Evolutionary conservation across 179 eudicot genomes (phyloP).

Genomic region (Nepenthes alata): DNA sequence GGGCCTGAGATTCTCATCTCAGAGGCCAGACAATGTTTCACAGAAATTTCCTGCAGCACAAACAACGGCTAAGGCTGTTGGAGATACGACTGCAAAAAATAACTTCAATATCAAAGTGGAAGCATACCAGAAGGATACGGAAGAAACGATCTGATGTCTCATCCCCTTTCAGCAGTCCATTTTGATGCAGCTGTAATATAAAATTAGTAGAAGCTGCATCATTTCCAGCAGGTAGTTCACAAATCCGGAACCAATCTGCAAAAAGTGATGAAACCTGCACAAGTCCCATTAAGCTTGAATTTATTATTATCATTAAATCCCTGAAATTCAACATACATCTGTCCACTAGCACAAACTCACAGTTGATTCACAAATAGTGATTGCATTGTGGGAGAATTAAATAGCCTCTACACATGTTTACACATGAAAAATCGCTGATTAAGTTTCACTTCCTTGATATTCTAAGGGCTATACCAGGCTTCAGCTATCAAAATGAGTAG

Average conservation of each 20-base stretch:
- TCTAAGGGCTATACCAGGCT: too few species aligned
- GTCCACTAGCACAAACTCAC: too few species aligned
- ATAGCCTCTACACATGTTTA: too few species aligned
- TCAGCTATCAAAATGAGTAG: too few species aligned
- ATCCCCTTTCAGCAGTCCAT: conserved; percentile 77
- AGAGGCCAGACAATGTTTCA: conserved; percentile 51
- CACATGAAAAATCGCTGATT: too few species aligned
- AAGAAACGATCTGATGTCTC: conserved; percentile 68
- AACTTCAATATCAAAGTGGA: background rate
- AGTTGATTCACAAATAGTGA: too few species aligned
- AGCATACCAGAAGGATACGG: conserved; percentile 54
- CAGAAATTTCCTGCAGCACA: conserved; percentile 53
- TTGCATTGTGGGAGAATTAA: too few species aligned
- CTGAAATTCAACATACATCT: too few species aligned
- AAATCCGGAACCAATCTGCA: conserved; percentile 68
- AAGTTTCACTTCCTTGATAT: too few species aligned
- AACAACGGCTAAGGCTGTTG: background rate
- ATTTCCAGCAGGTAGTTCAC: conserved; percentile 61
- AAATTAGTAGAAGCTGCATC: conserved; percentile 48
- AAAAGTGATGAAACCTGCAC: conserved; percentile 61
- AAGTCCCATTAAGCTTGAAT: background rate
- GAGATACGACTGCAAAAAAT: background rate
- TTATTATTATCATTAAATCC: too few species aligned
- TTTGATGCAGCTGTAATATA: conserved; percentile 57
- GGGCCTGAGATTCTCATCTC: conserved; percentile 34